Conservation (phyloP, 106 monocot genomes). For the Vanilla planifolia region DNA sequence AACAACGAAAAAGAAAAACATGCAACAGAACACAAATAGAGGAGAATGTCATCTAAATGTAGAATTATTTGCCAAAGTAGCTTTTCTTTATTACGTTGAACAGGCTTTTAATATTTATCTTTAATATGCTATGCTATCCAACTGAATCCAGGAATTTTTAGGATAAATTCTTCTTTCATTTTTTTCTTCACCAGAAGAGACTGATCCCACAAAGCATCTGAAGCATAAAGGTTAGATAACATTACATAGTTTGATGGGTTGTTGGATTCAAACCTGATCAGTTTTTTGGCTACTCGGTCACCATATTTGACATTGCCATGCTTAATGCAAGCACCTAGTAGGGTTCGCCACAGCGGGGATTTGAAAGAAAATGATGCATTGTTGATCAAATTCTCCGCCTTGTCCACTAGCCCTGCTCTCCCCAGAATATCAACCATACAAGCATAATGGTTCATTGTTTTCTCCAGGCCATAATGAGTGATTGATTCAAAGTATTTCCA, state of each 20-base stretch:
- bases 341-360: slow-evolving; percentile 17
- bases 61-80: no score
- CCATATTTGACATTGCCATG: slow-evolving; percentile 19
- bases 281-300: slow-evolving; percentile 9
- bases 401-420: slow-evolving; percentile 14
- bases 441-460: slow-evolving; percentile 20
- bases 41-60: no score
- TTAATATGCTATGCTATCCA: slow-evolving; percentile 21
- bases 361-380: slow-evolving; percentile 15
- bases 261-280: slow-evolving; percentile 15
- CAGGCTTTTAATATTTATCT: no score
- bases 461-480: slow-evolving; percentile 13
- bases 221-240: slow-evolving; percentile 19
- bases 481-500: slow-evolving; percentile 20
- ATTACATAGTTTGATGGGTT: slow-evolving; percentile 21
- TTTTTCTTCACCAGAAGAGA: slow-evolving; percentile 21
- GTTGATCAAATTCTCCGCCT: slow-evolving; percentile 23
- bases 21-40: no score
- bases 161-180: slow-evolving; percentile 9
- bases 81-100: no score
- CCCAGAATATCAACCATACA: slow-evolving; percentile 33
- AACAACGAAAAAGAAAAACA: no score
- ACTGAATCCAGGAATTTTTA: slow-evolving; percentile 21
- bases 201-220: slow-evolving; percentile 19
- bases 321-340: slow-evolving; percentile 21